A percentile compares a stretch with the other conserved stretches of the same genome.
Conservation (phyloP, 2,329 filamentous ascomycete species). For the Myriosclerotinia curreyana region DNA sequence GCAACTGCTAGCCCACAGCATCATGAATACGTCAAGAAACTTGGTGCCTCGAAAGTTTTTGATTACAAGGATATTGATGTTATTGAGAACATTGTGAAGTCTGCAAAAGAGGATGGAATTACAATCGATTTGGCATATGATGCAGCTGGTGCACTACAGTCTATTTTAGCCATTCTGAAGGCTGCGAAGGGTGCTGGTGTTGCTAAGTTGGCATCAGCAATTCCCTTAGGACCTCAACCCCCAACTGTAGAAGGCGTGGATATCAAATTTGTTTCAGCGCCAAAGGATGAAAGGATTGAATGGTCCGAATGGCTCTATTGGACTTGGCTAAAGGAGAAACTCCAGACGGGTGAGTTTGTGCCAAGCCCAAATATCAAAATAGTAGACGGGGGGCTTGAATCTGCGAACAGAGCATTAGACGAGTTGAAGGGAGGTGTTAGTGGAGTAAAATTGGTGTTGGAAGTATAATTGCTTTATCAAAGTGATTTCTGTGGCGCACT, state of each 20-base stretch:
- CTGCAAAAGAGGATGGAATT: conserved; percentile 24
- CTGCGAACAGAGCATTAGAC: conserved; percentile 42
- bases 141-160: conserved; percentile 26
- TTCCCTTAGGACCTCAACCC: conserved; percentile 52
- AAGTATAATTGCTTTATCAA: conserved; percentile 12
- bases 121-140: conserved; percentile 20
- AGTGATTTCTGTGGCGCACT: conserved; percentile 5
- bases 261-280: conserved; percentile 42
- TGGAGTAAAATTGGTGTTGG: conserved; percentile 43
- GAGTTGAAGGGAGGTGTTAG: conserved; percentile 44
- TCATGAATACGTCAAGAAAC: conserved; percentile 28
- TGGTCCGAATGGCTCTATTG: conserved; percentile 6
- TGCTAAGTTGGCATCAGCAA: conserved; percentile 48
- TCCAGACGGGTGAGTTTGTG: conserved; percentile 27
- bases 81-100: conserved; percentile 35
- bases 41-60: conserved; percentile 27
- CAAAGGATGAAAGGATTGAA: conserved; percentile 47
- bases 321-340: conserved; percentile 36
- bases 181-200: conserved; percentile 48
- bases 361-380: conserved; percentile 43
- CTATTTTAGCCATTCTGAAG: conserved; percentile 53
- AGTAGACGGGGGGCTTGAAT: conserved; percentile 41
- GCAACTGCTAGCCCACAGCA: conserved; percentile 36
- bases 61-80: conserved; percentile 27
- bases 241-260: conserved; percentile 7